Percentiles rank a stretch among this genome's conserved stretches.
These are phyloP conservation scores for Yamadazyma buinensis DNA, from an alignment of 1,139 yeast genomes.

Conservation along the genomic window DNA sequence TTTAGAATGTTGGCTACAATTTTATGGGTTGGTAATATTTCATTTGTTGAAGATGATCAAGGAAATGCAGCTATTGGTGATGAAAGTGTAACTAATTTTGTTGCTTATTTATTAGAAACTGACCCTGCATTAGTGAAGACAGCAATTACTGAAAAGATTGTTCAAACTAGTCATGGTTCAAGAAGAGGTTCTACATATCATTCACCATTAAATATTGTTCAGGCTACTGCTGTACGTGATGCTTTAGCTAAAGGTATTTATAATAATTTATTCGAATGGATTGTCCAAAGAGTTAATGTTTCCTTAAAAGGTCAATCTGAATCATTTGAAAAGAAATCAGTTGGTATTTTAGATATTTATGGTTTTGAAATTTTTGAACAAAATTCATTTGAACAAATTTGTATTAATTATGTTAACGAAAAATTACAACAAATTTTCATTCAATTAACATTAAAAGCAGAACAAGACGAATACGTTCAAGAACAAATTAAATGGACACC, in stretches of 20 bases:
- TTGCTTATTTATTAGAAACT: constrained; percentile 86
- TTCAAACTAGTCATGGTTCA: constrained; percentile 88
- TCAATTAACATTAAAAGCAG: constrained; percentile 91
- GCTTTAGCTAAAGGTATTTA: constrained; percentile 95
- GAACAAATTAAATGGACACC: constrained; percentile 98
- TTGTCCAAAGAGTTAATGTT: constrained; percentile 86
- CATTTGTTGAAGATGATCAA: constrained; percentile 80
- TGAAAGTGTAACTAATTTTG: constrained; percentile 85
- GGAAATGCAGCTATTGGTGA: constrained; percentile 85
- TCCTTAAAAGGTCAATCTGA: constrained; percentile 48
- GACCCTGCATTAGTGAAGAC: constrained; percentile 63
- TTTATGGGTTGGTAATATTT: constrained; percentile 91
- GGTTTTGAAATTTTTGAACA: constrained; percentile 98
- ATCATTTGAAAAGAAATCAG: constrained; percentile 48
- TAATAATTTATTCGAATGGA: constrained; percentile 93
- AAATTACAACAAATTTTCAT: constrained; percentile 96
- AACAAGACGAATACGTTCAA: constrained; percentile 94
- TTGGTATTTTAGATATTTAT: constrained; percentile 95
- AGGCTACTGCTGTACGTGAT: constrained; percentile 92
- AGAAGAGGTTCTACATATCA: constrained; percentile 91
- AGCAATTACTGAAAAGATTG: constrained; percentile 72
- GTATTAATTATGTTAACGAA: constrained; percentile 96
- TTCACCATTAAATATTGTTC: constrained; percentile 86
- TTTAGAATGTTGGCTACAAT: constrained; percentile 82
- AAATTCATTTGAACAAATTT: constrained; percentile 93